These are phyloP conservation scores for Blastomyces emzantsi DNA, from an alignment of 2,329 filamentous ascomycete species.

Conservation along the genomic window DNA sequence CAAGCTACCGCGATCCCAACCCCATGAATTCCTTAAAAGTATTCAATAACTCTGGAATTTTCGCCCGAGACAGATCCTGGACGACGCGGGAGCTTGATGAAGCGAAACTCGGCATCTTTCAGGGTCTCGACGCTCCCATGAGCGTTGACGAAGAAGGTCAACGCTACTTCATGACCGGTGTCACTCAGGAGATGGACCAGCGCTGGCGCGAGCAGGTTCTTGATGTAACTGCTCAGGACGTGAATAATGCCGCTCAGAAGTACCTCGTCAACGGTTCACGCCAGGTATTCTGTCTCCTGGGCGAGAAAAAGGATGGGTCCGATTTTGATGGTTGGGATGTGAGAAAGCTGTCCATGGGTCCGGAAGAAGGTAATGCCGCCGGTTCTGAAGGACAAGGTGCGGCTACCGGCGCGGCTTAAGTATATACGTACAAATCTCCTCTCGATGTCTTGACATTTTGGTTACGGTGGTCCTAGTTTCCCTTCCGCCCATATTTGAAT, in stretches of 20 bases:
- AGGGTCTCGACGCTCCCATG: conserved; percentile 77
- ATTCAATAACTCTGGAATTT: conserved; percentile 72
- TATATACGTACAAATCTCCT: neutral
- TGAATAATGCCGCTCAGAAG: conserved; percentile 69
- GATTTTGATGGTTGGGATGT: conserved; percentile 61
- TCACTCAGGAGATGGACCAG: conserved; percentile 86
- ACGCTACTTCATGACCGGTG: conserved; percentile 70
- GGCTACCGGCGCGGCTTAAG: conserved; percentile 22
- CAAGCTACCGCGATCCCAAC: conserved; percentile 94
- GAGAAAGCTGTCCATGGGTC: conserved; percentile 58
- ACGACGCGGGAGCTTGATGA: conserved; percentile 81
- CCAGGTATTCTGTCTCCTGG: conserved; percentile 62
- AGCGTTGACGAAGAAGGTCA: conserved; percentile 84
- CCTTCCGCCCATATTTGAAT: neutral
- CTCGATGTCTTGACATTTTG: neutral
- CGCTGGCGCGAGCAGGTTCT: conserved; percentile 71
- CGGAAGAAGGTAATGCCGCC: conserved; percentile 12
- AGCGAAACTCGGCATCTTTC: conserved; percentile 91
- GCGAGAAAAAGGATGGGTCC: conserved; percentile 73
- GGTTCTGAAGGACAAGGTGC: conserved; percentile 10
- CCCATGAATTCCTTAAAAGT: conserved; percentile 79
- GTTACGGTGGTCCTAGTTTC: neutral
- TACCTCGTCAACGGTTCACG: conserved; percentile 63
- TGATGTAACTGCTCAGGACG: conserved; percentile 72
- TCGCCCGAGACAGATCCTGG: conserved; percentile 76